phyloP scores from a whole-genome alignment of 2,329 filamentous ascomycete genomes.

The Phoma sp. region DNA sequence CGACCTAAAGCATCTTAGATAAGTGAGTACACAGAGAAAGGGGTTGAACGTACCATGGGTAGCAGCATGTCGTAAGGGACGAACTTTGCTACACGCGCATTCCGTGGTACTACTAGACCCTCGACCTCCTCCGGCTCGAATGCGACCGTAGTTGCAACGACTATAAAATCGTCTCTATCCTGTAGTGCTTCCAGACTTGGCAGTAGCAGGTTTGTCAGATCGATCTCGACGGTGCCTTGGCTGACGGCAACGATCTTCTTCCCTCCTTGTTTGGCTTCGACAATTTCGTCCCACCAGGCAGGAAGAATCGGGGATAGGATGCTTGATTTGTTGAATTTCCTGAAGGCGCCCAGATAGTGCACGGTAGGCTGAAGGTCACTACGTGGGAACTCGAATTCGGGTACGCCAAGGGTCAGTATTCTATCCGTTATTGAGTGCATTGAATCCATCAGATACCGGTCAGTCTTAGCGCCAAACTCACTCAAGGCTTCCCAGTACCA shows the following conservation, averaged over 20 bases:
- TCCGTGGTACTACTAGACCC: neutral
- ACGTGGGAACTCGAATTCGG: conserved; percentile 1
- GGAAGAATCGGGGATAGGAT: neutral
- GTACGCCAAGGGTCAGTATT: neutral
- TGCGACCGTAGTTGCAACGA: neutral
- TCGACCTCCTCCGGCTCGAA: neutral
- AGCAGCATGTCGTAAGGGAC: neutral
- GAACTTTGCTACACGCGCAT: conserved; percentile 3
- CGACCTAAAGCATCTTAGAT: neutral
- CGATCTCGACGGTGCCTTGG: neutral
- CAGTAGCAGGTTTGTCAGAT: neutral
- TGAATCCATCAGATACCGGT: neutral
- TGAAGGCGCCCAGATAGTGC: neutral
- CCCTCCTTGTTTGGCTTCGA: neutral
- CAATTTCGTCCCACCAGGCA: neutral
- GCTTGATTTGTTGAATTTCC: neutral
- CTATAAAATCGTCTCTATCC: neutral
- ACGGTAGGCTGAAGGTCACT: neutral
- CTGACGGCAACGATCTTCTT: conserved; percentile 3
- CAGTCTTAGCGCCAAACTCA: neutral
- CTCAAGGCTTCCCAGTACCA: neutral
- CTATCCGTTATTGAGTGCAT: neutral
- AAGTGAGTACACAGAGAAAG: neutral
- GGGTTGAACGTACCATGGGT: neutral
- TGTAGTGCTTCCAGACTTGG: neutral